A percentile compares a stretch with the other conserved stretches of the same genome.
Conservation (phyloP, 257 asterid genomes). For the Craterostigma plantagineum region DNA sequence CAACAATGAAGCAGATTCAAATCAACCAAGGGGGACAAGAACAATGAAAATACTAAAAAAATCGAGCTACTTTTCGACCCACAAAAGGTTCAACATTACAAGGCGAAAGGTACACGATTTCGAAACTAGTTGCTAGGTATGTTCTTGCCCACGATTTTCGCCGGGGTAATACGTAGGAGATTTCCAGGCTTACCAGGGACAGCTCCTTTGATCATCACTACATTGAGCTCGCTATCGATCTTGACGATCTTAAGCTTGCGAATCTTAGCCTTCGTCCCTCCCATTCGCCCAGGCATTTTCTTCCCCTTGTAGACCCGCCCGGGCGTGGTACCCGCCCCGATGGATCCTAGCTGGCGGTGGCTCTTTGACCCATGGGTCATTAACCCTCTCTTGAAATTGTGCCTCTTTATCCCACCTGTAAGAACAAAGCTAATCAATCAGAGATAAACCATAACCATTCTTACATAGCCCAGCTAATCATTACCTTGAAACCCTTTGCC, state of each 20-base stretch:
- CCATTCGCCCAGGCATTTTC: constrained; percentile 99
- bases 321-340: constrained; percentile 97
- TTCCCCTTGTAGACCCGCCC: constrained; percentile 85
- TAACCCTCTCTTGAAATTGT: constrained; percentile 77
- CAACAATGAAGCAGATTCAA: not conserved
- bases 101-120: not conserved
- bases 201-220: constrained; percentile 82
- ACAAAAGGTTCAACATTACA: not conserved
- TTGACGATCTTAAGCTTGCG: constrained; percentile 69
- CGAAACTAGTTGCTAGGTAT: constrained; percentile 14
- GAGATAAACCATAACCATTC: too few species aligned
- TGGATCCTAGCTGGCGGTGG: constrained; percentile 81
- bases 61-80: not conserved
- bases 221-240: constrained; percentile 65
- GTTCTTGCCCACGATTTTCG: constrained; percentile 81
- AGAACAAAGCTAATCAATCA: not conserved
- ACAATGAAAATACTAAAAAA: not conserved
- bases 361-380: constrained; percentile 98
- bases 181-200: constrained; percentile 97
- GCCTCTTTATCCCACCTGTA: constrained; percentile 95
- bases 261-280: constrained; percentile 72
- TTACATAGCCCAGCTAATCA: too few species aligned
- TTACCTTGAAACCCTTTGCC: constrained; percentile 97
- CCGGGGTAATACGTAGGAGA: constrained; percentile 86
- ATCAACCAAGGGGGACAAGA: too few species aligned